Evolutionary conservation across 805 yeast species (phyloP), one percentile per base, ranked within the genome.

Genomic region (Komagataella pastoris): DNA sequence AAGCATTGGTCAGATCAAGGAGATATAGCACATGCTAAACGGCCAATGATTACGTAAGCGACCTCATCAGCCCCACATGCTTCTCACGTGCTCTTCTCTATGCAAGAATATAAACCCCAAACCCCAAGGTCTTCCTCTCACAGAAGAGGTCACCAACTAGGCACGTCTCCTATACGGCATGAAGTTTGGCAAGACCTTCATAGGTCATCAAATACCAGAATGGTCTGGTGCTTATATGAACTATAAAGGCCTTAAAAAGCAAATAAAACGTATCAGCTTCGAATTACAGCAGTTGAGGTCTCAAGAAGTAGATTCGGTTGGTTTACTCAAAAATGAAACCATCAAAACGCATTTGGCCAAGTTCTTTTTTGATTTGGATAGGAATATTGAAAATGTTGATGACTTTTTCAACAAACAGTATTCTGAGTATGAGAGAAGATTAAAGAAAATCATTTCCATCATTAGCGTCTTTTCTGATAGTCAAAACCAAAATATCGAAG

Each of bases 151-250:
- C 46, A 43, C 23, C 40, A 30, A 30, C 40, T 10, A 30, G 6
- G 40, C 12, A 30, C 40, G 14, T 30, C 8, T 10, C 14, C 21
- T 12, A 14, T n/a, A 12, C 44, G 36, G 47, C 18, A 85, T 85
- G 91, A 85, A 85, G 73, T 87, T 86, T 64, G 95, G 91, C 24
- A 87, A 86, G 65, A 84, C 88, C 24, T 73, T 87, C 57, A 69
- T 80, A 36, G 73, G 85, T 49, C 95, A 91, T 67, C 96, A 89
- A 71, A 88, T 90, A 53, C 97, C 97, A 3, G 96, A 89, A 67
- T 91, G 98, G 98, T 74, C 80, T 49, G 77, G 79, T 53, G 76
- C 76, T 59, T 91, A 91, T 61, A 77, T 91, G 74, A 85, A 88
- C 68, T 91, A 91, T 68, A 91, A 89, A 65, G 79, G 76, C 49